A percentile compares a stretch with the other conserved stretches of the same genome.
Evolutionary conservation across 2,329 filamentous ascomycete genomes (phyloP).

Genomic region (Clonostachys chloroleuca): DNA sequence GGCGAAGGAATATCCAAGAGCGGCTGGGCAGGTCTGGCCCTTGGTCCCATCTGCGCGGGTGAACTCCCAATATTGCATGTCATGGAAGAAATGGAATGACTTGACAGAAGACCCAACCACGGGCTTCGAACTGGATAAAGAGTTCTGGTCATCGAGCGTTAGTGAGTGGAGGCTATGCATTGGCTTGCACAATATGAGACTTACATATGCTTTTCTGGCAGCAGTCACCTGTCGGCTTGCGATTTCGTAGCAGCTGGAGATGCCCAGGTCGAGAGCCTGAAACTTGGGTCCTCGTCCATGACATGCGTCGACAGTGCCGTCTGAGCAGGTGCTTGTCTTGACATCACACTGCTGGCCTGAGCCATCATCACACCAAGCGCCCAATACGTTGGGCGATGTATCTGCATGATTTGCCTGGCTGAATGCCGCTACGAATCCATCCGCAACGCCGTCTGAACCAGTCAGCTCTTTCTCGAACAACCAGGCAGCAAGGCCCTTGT

Average conservation of each 20-base stretch:
- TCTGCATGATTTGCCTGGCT: conserved; percentile 90
- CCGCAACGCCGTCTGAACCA: conserved; percentile 47
- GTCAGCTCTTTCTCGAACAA: conserved; percentile 71
- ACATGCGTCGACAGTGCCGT: conserved; percentile 65
- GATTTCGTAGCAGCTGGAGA: conserved; percentile 72
- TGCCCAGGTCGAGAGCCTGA: conserved; percentile 63
- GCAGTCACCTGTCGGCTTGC: conserved; percentile 66
- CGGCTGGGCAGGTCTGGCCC: conserved; percentile 77
- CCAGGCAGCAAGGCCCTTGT: conserved; percentile 89
- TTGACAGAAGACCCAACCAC: conserved; percentile 65
- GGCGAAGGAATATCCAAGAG: conserved; percentile 87
- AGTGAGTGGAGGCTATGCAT: too few relatives aligned
- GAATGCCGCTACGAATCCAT: conserved; percentile 83
- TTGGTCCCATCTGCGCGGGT: conserved; percentile 65
- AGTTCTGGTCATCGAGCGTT: conserved; percentile 35
- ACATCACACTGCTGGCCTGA: conserved; percentile 67
- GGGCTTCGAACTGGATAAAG: conserved; percentile 40
- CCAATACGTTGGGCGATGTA: conserved; percentile 82
- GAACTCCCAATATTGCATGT: conserved; percentile 76
- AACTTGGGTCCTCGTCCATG: conserved; percentile 72
- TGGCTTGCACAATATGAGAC: conserved; percentile 6
- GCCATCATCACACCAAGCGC: conserved; percentile 86
- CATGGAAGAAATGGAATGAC: conserved; percentile 79
- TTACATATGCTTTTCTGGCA: conserved; percentile 39
- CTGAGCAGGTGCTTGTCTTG: conserved; percentile 78